A percentile compares a stretch with the other conserved stretches of the same genome.
phyloP scores from a whole-genome alignment of 352 stramenopile species.

The Albugo candida region DNA sequence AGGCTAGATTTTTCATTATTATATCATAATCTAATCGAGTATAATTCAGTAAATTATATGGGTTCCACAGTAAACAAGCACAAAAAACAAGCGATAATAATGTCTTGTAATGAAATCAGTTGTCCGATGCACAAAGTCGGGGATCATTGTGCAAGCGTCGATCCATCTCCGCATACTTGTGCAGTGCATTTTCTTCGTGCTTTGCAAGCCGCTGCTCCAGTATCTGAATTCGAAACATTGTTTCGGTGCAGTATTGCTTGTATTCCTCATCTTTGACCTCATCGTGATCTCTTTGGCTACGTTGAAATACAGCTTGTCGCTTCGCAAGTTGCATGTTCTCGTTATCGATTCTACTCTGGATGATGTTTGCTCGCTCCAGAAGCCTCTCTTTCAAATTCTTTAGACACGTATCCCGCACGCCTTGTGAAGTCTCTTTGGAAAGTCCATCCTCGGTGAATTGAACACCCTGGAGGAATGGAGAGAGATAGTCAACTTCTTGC shows the following conservation, averaged over 20 bases:
- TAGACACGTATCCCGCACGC: conserved; percentile 77
- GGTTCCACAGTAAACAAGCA: no score
- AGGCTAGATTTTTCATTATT: no score
- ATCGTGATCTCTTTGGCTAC: conserved; percentile 82
- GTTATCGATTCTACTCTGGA: conserved; percentile 83
- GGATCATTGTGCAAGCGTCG: conserved; percentile 77
- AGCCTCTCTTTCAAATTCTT: conserved; percentile 85
- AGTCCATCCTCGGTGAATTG: conserved; percentile 25
- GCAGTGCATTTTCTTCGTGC: conserved; percentile 84
- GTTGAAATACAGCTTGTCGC: conserved; percentile 83
- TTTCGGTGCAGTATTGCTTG: conserved; percentile 86
- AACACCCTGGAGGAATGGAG: conserved; percentile 81
- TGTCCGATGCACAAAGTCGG: conserved; percentile 52
- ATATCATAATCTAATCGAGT: no score
- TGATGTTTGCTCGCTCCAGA: conserved; percentile 88
- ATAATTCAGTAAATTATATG: no score
- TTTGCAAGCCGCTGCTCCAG: conserved; percentile 82
- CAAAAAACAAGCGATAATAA: no score
- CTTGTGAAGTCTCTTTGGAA: conserved; percentile 71
- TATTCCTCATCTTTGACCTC: conserved; percentile 85
- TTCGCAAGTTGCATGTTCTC: conserved; percentile 83
- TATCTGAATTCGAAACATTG: conserved; percentile 93
- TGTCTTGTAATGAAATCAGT: conserved; percentile 12
- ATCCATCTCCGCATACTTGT: conserved; percentile 89
- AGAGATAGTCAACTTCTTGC: conserved; percentile 83